Percentiles rank a stretch among this genome's conserved stretches.
Conservation (phyloP, 1,139 yeast genomes). For the Saccharomycopsis hybrid region DNA sequence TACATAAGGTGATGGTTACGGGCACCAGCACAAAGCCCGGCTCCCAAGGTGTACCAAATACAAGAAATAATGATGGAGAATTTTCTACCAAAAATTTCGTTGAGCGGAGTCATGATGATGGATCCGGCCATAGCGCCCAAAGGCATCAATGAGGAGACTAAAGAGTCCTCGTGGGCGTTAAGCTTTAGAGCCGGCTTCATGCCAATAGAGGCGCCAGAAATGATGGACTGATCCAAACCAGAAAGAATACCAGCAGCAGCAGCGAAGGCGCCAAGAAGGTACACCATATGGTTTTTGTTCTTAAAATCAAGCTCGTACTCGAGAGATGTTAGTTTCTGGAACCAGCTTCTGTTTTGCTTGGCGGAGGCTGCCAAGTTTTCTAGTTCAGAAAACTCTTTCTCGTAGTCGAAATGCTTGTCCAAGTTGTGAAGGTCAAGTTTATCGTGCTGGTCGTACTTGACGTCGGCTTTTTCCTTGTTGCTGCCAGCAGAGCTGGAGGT, state of each 20-base stretch:
- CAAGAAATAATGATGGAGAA: slow-evolving; percentile 46
- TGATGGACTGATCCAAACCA: slow-evolving; percentile 57
- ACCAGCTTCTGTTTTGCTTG: too few relatives aligned
- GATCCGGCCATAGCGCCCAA: slow-evolving; percentile 56
- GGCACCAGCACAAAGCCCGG: slow-evolving; percentile 53
- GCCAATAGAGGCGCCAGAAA: slow-evolving; percentile 51
- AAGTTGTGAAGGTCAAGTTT: too few relatives aligned
- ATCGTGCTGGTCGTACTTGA: too few relatives aligned
- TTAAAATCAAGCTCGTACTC: too few relatives aligned
- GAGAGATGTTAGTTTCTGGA: too few relatives aligned
- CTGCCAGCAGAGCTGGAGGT: too few relatives aligned
- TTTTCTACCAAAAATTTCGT: slow-evolving; percentile 57
- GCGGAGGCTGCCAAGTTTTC: too few relatives aligned
- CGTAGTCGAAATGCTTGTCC: too few relatives aligned
- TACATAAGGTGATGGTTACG: slow-evolving; percentile 41
- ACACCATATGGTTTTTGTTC: slow-evolving; percentile 40
- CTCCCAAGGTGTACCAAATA: slow-evolving; percentile 51
- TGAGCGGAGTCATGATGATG: slow-evolving; percentile 47
- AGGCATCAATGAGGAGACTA: slow-evolving; percentile 49
- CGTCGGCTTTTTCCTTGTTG: too few relatives aligned
- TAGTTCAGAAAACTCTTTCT: too few relatives aligned
- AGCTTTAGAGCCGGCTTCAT: slow-evolving; percentile 45
- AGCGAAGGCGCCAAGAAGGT: slow-evolving; percentile 37
- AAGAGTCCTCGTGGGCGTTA: slow-evolving; percentile 49
- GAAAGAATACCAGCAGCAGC: slow-evolving; percentile 51